These are phyloP conservation scores for Rhizopus arrhizus DNA, from an alignment of 371 early-diverging fungal species.

Conservation along the genomic window DNA sequence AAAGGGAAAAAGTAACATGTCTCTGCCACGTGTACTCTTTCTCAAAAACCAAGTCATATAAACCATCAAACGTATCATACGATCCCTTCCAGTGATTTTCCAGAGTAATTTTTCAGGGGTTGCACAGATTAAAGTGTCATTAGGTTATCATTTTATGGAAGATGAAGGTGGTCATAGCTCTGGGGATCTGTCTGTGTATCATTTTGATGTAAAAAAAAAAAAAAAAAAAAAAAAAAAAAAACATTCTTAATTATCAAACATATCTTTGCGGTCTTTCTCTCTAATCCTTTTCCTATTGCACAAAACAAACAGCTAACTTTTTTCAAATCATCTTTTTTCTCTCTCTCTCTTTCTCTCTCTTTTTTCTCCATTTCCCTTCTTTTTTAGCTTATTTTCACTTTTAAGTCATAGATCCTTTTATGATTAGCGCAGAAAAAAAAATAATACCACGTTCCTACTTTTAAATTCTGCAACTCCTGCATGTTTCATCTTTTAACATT, in stretches of 20 bases:
- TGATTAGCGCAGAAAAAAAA: not conserved
- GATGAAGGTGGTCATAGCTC: slow-evolving; percentile 1
- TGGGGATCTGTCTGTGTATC: not conserved
- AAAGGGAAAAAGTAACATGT: not conserved
- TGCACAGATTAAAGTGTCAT: no score
- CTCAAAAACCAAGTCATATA: not conserved
- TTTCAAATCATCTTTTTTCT: no score
- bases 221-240: not conserved
- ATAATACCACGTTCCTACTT: slow-evolving; percentile 1
- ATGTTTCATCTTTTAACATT: not conserved
- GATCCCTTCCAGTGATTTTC: not conserved
- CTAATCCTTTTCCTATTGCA: no score
- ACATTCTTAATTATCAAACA: no score
- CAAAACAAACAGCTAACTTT: no score
- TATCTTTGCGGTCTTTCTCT: no score
- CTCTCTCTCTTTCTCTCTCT: not conserved
- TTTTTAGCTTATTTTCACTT: not conserved
- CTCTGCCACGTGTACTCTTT: slow-evolving; percentile 1
- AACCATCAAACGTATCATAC: not conserved
- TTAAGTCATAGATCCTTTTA: not conserved
- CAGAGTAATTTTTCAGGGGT: no score
- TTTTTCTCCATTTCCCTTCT: not conserved
- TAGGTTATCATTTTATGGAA: not conserved
- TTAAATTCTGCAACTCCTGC: slow-evolving; percentile 3
- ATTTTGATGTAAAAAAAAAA: not conserved